Conservation (phyloP, 1,139 yeast species). For the Suhomyces bokatorum region DNA sequence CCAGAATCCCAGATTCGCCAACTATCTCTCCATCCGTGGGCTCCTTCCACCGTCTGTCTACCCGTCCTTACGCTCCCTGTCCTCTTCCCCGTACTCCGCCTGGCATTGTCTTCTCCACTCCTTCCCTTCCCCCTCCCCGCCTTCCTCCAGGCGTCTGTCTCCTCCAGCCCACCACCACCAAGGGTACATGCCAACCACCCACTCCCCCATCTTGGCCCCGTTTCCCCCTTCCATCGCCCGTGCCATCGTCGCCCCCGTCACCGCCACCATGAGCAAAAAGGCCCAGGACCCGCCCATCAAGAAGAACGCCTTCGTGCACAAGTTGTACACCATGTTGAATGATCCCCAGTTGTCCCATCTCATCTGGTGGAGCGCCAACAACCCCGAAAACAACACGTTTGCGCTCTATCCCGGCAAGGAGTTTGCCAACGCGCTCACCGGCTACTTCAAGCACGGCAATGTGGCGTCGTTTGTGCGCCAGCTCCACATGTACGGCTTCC, state of each 20-base stretch:
- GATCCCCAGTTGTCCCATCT: constrained; percentile 49
- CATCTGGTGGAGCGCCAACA: constrained; percentile 78
- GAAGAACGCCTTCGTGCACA: constrained; percentile 65
- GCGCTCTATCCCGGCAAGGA: constrained; percentile 60
- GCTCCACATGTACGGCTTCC: constrained; percentile 52
- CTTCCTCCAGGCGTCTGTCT: neutral
- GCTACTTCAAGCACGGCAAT: constrained; percentile 48
- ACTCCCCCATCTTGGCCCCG: neutral
- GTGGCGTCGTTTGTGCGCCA: constrained; percentile 51
- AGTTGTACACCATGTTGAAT: constrained; percentile 58
- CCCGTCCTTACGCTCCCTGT: neutral
- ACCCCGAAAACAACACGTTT: constrained; percentile 58
- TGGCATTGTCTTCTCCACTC: neutral
- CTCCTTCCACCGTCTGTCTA: neutral
- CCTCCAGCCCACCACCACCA: neutral
- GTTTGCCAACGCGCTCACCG: constrained; percentile 44
- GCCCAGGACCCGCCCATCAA: constrained; percentile 34
- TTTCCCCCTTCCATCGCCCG: neutral
- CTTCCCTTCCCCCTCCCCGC: neutral
- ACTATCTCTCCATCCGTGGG: neutral
- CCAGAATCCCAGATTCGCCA: neutral
- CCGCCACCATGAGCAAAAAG: constrained; percentile 17
- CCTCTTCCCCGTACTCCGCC: neutral
- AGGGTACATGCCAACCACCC: neutral
- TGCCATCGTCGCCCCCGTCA: neutral